A percentile compares a stretch with the other conserved stretches of the same genome.
Conservation (phyloP, 306 rosid species). For the Corylus avellana region DNA sequence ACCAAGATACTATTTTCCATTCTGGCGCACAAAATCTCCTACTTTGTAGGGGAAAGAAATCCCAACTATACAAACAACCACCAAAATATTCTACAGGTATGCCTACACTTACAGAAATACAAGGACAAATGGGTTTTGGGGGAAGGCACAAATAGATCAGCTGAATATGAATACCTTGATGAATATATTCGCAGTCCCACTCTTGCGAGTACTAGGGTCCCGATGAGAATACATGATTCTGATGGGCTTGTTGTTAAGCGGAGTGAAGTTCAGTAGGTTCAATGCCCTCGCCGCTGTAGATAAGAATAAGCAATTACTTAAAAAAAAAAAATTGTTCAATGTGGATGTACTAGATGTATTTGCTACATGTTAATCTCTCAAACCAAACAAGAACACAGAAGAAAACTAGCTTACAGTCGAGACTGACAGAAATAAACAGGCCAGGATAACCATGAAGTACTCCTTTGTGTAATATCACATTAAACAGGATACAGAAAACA, state of each 20-base stretch:
- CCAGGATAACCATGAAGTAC: background rate
- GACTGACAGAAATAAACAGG: background rate
- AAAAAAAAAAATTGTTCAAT: background rate
- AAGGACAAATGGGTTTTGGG: background rate
- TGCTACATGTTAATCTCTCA: background rate
- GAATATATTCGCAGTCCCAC: slow-evolving; percentile 68
- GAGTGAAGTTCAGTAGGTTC: slow-evolving; percentile 58
- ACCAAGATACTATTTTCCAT: background rate
- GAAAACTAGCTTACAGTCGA: background rate
- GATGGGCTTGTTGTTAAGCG: slow-evolving; percentile 58
- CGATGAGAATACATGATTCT: slow-evolving; percentile 69
- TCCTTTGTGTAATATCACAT: background rate
- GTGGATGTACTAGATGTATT: background rate
- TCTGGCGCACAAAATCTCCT: background rate
- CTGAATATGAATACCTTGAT: slow-evolving; percentile 42
- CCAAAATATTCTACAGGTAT: background rate
- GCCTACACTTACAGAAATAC: background rate
- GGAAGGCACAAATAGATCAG: background rate
- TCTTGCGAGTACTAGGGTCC: slow-evolving; percentile 67
- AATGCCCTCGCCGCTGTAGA: slow-evolving; percentile 39
- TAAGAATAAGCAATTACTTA: background rate
- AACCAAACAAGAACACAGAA: background rate
- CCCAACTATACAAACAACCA: background rate
- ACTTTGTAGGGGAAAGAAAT: background rate
- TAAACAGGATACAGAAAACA: background rate